Base-by-base conservation (phyloP, 257 asterid genomes). In the Nicotiana undulata region DNA sequence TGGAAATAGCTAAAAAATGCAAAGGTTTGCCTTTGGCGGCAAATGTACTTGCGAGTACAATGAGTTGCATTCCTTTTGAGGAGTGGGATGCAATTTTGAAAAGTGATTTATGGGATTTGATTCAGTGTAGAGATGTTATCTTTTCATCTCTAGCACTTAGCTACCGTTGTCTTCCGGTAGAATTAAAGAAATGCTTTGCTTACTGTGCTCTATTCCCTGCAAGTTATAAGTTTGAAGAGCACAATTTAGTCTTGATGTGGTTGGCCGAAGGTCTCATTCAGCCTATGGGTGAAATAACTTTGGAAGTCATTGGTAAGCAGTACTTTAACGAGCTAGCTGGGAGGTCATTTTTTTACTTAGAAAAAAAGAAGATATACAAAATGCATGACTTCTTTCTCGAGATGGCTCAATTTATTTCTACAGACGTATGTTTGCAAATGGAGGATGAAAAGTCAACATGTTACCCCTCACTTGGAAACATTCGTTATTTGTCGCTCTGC, bases 301-400 rank as follows among this genome's bases (percentile, higher is more conserved):
- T 79, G 18, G 84, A 83, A 26, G 79, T 67, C 17, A 78, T 81
- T 20, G 84, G 80, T 3, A n/a, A 8, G 1, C 81, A 65, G 0
- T 79, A 81, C n/a, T 65, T 86, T 56, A 34, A 79, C 8, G 85
- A 81, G 32, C 49, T 83, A 5, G 5, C 6, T 15, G 6, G 60
- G 18, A 83, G 78, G 12, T 86, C 80, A 2, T 75, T 86, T 24
- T 86, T 83, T 74, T 68, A 63, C 16, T 79, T 61, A 5, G 63
- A 44, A 17, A 9, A 61, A 3, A n/a, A 75, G 72, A 3, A 3
- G 5, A 55, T 46, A 20, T 66, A 53, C 53, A 63, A 52, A 46
- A 86, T 86, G 85, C 82, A 81, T 16, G 84, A 15, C 34, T 56
- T 83, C 22, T 31, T 79, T 28, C 79, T 77, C 28, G 79, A 64